These are phyloP conservation scores for Phtheirospermum japonicum DNA, from an alignment of 257 asterid genomes.

Conservation along the genomic window DNA sequence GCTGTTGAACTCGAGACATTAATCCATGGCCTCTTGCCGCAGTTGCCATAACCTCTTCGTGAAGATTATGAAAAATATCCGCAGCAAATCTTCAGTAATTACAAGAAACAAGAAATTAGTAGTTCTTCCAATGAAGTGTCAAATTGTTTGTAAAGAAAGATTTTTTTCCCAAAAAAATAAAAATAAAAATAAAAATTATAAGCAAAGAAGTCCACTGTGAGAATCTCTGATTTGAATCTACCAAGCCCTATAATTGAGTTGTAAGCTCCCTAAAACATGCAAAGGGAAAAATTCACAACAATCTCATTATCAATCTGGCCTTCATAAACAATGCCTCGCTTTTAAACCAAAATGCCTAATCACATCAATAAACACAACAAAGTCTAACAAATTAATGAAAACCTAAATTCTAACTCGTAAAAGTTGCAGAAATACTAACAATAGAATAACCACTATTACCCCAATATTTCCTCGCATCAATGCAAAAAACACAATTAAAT, in stretches of 20 bases:
- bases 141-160: not conserved
- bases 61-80: conserved; percentile 81
- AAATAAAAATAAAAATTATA: too few species aligned
- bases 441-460: not conserved
- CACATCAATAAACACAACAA: not conserved
- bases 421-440: not conserved
- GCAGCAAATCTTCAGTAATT: conserved; percentile 86
- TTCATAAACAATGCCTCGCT: not conserved
- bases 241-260: not conserved
- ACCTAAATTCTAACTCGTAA: not conserved
- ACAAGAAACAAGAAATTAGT: conserved; percentile 36
- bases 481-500: too few species aligned
- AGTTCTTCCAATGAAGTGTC: conserved; percentile 13
- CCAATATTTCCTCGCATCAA: conserved; percentile 2
- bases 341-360: not conserved
- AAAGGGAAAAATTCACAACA: not conserved
- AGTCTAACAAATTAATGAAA: not conserved
- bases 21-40: conserved; percentile 87
- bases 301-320: not conserved
- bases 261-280: too few species aligned
- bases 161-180: not conserved
- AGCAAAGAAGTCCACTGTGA: too few species aligned
- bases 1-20: conserved; percentile 81
- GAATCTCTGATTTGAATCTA: not conserved
- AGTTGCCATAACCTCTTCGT: conserved; percentile 88